Evolutionary conservation across 345 rosid genomes (phyloP).

Genomic region (Brassica nigra): DNA sequence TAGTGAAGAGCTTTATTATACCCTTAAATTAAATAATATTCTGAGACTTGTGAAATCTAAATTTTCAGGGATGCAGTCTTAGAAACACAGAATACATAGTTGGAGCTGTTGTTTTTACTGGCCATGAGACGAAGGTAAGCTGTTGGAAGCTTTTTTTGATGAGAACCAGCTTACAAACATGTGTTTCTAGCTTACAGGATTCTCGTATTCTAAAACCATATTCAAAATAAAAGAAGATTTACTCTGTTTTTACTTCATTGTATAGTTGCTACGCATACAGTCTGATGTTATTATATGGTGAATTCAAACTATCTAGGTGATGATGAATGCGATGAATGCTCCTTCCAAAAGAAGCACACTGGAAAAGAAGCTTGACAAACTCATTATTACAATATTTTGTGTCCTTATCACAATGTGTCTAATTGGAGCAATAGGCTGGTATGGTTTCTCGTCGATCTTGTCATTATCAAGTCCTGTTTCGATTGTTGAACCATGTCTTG

Average conservation of each 20-base stretch:
- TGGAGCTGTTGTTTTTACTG: slow-evolving; percentile 83
- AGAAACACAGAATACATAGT: slow-evolving; percentile 87
- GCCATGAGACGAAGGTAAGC: slow-evolving; percentile 93
- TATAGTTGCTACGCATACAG: neutral
- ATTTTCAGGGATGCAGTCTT: slow-evolving; percentile 92
- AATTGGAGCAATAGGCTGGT: slow-evolving; percentile 92
- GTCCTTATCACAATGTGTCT: slow-evolving; percentile 82
- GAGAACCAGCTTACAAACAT: slow-evolving; percentile 25
- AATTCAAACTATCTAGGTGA: slow-evolving; percentile 60
- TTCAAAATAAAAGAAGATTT: no score
- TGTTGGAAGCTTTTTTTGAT: slow-evolving; percentile 19
- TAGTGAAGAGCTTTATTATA: neutral
- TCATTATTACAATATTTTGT: slow-evolving; percentile 78
- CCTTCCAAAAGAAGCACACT: slow-evolving; percentile 98
- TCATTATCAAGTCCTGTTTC: neutral
- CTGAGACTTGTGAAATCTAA: slow-evolving; percentile 26
- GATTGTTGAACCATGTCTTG: neutral
- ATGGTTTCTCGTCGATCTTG: slow-evolving; percentile 23
- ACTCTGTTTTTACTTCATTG: slow-evolving; percentile 14
- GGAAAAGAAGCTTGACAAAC: slow-evolving; percentile 98
- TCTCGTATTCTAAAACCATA: slow-evolving; percentile 1
- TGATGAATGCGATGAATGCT: slow-evolving; percentile 99
- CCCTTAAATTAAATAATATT: slow-evolving; percentile 12
- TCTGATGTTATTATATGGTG: slow-evolving; percentile 27
- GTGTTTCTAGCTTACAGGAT: slow-evolving; percentile 27